Evolutionary conservation across 768 basidiomycete genomes (phyloP).

Genomic region (Rhizopogon salebrosus): DNA sequence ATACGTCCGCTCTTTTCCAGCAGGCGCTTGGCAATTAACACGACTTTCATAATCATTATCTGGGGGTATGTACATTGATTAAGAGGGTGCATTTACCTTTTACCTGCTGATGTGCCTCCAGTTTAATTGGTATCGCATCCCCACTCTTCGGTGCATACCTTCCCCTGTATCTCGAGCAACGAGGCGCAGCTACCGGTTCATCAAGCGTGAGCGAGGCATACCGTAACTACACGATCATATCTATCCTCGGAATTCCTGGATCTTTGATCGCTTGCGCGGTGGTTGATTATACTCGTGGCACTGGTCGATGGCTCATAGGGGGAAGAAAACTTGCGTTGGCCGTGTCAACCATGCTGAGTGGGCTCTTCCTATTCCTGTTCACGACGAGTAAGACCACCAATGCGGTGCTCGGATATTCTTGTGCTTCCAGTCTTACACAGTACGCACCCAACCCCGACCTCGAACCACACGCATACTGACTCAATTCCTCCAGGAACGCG

Average conservation of each 20-base stretch:
- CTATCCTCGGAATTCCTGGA: constrained; percentile 41
- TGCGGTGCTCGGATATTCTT: constrained; percentile 41
- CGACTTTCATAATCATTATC: constrained; percentile 41
- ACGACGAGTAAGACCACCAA: constrained; percentile 39
- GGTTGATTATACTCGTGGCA: constrained; percentile 37
- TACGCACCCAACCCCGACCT: constrained; percentile 16
- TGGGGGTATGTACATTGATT: constrained; percentile 37
- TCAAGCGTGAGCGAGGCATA: constrained; percentile 30
- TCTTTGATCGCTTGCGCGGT: constrained; percentile 41
- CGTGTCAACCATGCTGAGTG: constrained; percentile 38
- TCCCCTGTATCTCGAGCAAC: constrained; percentile 39
- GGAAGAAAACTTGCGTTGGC: constrained; percentile 46
- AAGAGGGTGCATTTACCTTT: neutral
- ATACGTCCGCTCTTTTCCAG: constrained; percentile 45
- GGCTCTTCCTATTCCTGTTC: constrained; percentile 46
- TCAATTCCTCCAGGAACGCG: constrained; percentile 25
- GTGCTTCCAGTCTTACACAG: constrained; percentile 37
- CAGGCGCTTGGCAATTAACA: constrained; percentile 39
- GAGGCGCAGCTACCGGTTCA: constrained; percentile 20
- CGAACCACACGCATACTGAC: neutral
- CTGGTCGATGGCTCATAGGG: constrained; percentile 29
- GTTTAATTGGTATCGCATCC: constrained; percentile 47
- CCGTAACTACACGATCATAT: constrained; percentile 47
- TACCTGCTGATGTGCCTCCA: constrained; percentile 11
- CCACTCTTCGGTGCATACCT: constrained; percentile 51